A percentile compares a stretch with the other conserved stretches of the same genome.
Evolutionary conservation across 768 basidiomycete genomes (phyloP).

Genomic region (Tylopilus sp.): DNA sequence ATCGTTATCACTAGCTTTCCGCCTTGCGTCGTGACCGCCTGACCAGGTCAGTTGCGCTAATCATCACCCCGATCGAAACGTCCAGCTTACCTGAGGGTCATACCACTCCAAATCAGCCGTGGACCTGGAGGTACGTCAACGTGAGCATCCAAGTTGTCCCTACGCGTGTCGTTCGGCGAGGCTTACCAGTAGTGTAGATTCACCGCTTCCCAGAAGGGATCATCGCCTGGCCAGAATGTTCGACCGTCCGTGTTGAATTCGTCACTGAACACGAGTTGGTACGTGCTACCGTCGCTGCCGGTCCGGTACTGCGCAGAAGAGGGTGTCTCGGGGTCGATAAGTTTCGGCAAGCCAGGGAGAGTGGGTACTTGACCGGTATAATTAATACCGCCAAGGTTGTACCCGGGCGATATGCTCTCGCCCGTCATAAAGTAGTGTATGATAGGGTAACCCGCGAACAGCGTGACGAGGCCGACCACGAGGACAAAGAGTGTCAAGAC

Average conservation of each 20-base stretch:
- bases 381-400: slow-evolving; percentile 85
- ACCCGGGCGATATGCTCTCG: slow-evolving; percentile 42
- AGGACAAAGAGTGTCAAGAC: slow-evolving; percentile 69
- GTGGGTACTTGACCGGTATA: slow-evolving; percentile 81
- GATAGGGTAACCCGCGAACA: slow-evolving; percentile 91
- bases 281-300: slow-evolving; percentile 73
- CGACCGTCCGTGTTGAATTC: slow-evolving; percentile 74
- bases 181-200: slow-evolving; percentile 79
- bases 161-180: background rate
- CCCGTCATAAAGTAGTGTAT: slow-evolving; percentile 48
- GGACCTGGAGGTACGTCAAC: slow-evolving; percentile 32
- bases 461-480: slow-evolving; percentile 60
- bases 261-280: slow-evolving; percentile 85
- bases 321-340: slow-evolving; percentile 83
- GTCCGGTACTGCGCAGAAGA: slow-evolving; percentile 47
- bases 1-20: slow-evolving; percentile 84
- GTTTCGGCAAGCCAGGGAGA: slow-evolving; percentile 58
- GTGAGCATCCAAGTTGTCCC: slow-evolving; percentile 5
- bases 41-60: slow-evolving; percentile 2
- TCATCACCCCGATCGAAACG: background rate
- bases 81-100: slow-evolving; percentile 54
- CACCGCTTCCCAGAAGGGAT: slow-evolving; percentile 81
- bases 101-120: slow-evolving; percentile 87
- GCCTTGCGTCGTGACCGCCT: slow-evolving; percentile 68
- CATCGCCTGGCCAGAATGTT: slow-evolving; percentile 80